These are phyloP conservation scores for Citrus trifoliata DNA, from an alignment of 345 rosid species.

Conservation along the genomic window DNA sequence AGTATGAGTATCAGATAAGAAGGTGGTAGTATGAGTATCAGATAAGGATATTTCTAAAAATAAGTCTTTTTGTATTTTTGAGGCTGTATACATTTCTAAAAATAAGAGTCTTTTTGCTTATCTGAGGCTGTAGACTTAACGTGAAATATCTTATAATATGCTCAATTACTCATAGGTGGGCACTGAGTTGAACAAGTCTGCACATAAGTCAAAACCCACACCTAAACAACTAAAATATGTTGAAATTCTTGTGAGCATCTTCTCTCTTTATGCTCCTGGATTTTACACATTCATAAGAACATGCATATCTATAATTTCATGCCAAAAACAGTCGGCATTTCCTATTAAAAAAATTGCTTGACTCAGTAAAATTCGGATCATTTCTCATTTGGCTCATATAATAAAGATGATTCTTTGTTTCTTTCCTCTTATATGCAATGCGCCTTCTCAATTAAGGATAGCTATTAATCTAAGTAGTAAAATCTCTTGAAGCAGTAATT, in stretches of 20 bases:
- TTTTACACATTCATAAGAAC: background rate
- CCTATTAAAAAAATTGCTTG: background rate
- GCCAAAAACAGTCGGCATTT: background rate
- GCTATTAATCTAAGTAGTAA: too few species aligned
- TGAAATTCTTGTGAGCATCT: background rate
- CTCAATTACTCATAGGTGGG: too few species aligned
- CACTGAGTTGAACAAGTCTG: background rate
- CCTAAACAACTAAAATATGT: background rate
- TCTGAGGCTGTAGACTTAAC: fast-evolving
- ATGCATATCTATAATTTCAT: too few species aligned
- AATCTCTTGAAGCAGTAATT: too few species aligned
- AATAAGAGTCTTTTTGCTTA: too few species aligned
- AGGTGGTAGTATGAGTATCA: too few species aligned
- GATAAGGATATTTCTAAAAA: too few species aligned
- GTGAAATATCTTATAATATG: too few species aligned
- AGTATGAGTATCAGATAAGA: too few species aligned
- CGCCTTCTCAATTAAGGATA: background rate
- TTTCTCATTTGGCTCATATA: background rate
- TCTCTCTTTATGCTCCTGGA: background rate
- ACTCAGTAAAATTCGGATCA: background rate
- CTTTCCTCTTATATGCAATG: background rate
- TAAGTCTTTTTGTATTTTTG: too few species aligned
- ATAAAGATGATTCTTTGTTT: background rate
- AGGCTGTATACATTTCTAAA: too few species aligned
- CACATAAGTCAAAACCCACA: background rate